phyloP scores from a whole-genome alignment of 2,329 filamentous ascomycete genomes.

The Arthrobotrys iridis region DNA sequence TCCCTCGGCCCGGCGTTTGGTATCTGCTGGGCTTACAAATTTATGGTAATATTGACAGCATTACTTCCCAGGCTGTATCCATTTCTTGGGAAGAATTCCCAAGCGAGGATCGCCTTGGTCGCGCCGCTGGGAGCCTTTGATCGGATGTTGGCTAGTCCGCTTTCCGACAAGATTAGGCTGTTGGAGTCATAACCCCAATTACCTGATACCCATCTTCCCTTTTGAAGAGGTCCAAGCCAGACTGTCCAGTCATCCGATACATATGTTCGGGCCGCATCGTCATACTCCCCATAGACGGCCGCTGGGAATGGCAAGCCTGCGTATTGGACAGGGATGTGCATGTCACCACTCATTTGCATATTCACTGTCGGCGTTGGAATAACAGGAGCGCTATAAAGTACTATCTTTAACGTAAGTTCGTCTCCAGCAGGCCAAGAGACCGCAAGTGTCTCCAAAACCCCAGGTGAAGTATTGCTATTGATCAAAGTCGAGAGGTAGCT shows the following conservation, averaged over 20 bases:
- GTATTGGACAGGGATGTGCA: conserved; percentile 67
- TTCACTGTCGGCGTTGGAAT: conserved; percentile 14
- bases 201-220: conserved; percentile 60
- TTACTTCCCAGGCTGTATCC: not conserved
- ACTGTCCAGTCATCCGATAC: conserved; percentile 68
- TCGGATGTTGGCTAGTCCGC: not conserved
- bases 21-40: too few species aligned
- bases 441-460: conserved; percentile 66
- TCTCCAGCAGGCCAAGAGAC: conserved; percentile 67
- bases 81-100: conserved; percentile 7
- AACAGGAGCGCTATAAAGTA: conserved; percentile 66
- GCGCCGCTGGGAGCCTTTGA: not conserved
- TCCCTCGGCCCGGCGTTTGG: too few species aligned
- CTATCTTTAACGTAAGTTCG: conserved; percentile 64
- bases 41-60: conserved; percentile 6
- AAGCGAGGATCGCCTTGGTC: not conserved
- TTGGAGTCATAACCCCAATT: conserved; percentile 49
- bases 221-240: conserved; percentile 67
- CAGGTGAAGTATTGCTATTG: conserved; percentile 61
- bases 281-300: conserved; percentile 65
- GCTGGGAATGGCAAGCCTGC: conserved; percentile 67
- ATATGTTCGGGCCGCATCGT: conserved; percentile 63
- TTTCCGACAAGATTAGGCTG: not conserved
- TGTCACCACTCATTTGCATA: conserved; percentile 41
- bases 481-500: conserved; percentile 65